phyloP scores from a whole-genome alignment of 208 protist genomes.

The Crithidia bombi region DNA sequence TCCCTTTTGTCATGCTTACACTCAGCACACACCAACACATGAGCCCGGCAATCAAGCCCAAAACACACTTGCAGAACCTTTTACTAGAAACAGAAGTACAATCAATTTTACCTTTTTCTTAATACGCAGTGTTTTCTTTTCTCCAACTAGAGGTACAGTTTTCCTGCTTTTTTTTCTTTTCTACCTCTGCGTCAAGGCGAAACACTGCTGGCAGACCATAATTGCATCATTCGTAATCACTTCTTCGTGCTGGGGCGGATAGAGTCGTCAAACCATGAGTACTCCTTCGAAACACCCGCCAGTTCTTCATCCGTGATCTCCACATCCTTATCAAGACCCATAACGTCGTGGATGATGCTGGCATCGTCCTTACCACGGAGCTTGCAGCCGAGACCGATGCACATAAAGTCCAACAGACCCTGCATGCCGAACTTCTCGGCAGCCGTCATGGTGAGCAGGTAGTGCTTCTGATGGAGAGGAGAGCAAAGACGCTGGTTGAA shows the following conservation, averaged over 20 bases:
- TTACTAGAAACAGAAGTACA: not conserved
- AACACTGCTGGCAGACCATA: too few relatives aligned
- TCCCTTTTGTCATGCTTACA: not conserved
- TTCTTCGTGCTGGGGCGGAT: slow-evolving; percentile 35
- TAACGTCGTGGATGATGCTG: slow-evolving; percentile 56
- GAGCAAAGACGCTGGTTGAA: slow-evolving; percentile 51
- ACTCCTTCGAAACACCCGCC: slow-evolving; percentile 41
- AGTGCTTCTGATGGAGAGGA: slow-evolving; percentile 49
- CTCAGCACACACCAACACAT: slow-evolving; percentile 4
- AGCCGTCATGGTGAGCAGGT: slow-evolving; percentile 68
- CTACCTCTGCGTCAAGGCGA: not conserved
- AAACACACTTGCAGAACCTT: not conserved
- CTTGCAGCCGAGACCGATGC: slow-evolving; percentile 73
- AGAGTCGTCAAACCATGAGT: slow-evolving; percentile 72
- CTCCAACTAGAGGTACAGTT: too few relatives aligned
- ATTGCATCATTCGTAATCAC: too few relatives aligned
- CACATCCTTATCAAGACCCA: slow-evolving; percentile 53
- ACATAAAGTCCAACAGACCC: slow-evolving; percentile 77
- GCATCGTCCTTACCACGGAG: slow-evolving; percentile 65
- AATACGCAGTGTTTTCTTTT: slow-evolving; percentile 1
- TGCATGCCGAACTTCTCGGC: slow-evolving; percentile 77
- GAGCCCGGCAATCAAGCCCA: not conserved
- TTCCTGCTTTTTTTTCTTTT: slow-evolving; percentile 13
- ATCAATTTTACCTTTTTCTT: too few relatives aligned
- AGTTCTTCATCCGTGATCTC: slow-evolving; percentile 53